A percentile compares a stretch with the other conserved stretches of the same genome.
Evolutionary conservation across 2,329 filamentous ascomycete genomes (phyloP).

Genomic region (Nectriaceae sp.): DNA sequence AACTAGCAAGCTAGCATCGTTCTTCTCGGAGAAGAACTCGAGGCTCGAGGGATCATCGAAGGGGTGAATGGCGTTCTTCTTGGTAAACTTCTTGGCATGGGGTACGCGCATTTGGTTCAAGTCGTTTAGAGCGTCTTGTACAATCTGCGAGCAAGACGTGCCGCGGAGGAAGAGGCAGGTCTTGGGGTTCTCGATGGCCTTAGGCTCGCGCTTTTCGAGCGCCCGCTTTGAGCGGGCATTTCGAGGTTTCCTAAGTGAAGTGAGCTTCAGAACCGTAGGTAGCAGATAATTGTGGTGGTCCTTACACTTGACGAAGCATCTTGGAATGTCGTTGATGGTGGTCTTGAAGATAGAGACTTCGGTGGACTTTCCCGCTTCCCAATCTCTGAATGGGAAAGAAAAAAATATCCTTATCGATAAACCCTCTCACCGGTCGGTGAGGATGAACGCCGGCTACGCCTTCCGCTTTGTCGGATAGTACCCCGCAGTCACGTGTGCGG

Average conservation of each 20-base stretch:
- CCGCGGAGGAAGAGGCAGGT: constrained; percentile 87
- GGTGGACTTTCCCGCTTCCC: not conserved
- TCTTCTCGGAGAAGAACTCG: constrained; percentile 96
- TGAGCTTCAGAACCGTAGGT: not conserved
- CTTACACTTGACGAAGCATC: constrained; percentile 55
- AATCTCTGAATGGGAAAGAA: constrained; percentile 20
- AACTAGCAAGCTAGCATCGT: constrained; percentile 83
- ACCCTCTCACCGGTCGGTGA: constrained; percentile 13
- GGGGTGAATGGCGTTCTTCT: constrained; percentile 94
- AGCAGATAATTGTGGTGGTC: not conserved
- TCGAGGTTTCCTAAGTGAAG: constrained; percentile 53
- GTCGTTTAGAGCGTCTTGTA: constrained; percentile 83
- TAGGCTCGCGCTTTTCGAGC: constrained; percentile 89
- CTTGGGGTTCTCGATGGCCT: constrained; percentile 87
- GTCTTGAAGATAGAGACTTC: not conserved
- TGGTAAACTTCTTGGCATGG: constrained; percentile 86
- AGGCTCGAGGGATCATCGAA: constrained; percentile 88
- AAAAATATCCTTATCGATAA: constrained; percentile 40
- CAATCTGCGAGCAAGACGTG: constrained; percentile 78
- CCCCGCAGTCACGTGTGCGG: constrained; percentile 39
- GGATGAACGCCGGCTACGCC: not conserved
- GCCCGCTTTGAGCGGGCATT: constrained; percentile 91
- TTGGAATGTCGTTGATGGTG: constrained; percentile 21
- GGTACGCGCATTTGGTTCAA: constrained; percentile 84
- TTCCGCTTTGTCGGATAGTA: constrained; percentile 4